phyloP scores from a whole-genome alignment of 495 filamentous ascomycete genomes.

The Podospora tetraspora region DNA sequence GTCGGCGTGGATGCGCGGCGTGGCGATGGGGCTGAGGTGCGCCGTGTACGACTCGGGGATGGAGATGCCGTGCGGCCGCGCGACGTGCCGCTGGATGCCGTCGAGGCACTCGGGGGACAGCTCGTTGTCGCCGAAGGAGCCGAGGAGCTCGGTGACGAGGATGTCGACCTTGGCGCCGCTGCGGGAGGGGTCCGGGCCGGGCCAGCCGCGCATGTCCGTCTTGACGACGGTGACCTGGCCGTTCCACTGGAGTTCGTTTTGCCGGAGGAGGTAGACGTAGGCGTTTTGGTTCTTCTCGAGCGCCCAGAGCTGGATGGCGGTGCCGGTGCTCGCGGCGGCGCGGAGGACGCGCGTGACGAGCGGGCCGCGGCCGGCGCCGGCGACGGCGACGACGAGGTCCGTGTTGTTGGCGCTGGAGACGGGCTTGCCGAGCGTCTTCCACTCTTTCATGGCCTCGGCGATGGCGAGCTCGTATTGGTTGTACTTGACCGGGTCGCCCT shows the following conservation, averaged over 20 bases:
- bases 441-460: conserved; percentile 73
- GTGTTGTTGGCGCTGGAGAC: conserved; percentile 49
- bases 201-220: conserved; percentile 96
- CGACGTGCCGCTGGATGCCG: conserved; percentile 74
- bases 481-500: conserved; percentile 97
- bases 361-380: conserved; percentile 86
- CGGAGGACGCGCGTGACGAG: conserved; percentile 78
- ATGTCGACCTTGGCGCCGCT: conserved; percentile 74
- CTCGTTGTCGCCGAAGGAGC: conserved; percentile 89
- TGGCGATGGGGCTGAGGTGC: conserved; percentile 83
- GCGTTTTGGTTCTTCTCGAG: conserved; percentile 99
- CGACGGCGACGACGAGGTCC: conserved; percentile 85
- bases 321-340: conserved; percentile 69
- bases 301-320: conserved; percentile 78
- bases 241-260: conserved; percentile 74
- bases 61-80: conserved; percentile 71
- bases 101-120: conserved; percentile 66
- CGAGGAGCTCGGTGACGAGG: conserved; percentile 85
- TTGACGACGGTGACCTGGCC: conserved; percentile 77
- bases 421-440: conserved; percentile 63
- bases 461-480: conserved; percentile 90
- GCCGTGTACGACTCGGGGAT: conserved; percentile 91
- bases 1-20: conserved; percentile 79
- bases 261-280: conserved; percentile 80
- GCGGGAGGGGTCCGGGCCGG: conserved; percentile 54